Evolutionary conservation across 352 stramenopile genomes (phyloP), one percentile per base, ranked within the genome.

Genomic region (Phytophthora litchii): DNA sequence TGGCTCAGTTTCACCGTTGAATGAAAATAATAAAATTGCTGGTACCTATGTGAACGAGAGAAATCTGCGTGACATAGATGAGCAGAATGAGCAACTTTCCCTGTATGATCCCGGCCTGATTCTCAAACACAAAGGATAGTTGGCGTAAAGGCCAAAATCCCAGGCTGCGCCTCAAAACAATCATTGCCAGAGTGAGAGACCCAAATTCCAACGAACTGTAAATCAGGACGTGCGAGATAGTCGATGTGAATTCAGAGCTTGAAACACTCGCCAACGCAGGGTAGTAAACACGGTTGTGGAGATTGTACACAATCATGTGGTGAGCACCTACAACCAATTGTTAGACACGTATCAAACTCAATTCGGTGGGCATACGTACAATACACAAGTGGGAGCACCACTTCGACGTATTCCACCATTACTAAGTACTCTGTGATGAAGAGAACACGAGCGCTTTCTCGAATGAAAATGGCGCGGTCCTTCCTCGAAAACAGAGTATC

Each of bases 361-460:
- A 35, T 16, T 35, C 14, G 19, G 27, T 32, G 8, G 16, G 11
- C 10, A 8, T 8, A 29, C 56, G 41, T 59, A 79, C 68, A 55
- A 25, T 79, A 79, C 1, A 78, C 44, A 17, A 68, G n/a, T 16
- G 74, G 60, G 14, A 84, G 51, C 16, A 74, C 53, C 17, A 79
- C 67, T 34, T 79, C 69, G 6, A 61, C 58, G 34, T 74, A 80
- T 41, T 81, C 72, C n/a, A 72, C 58, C n/a, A 80, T 40, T 3
- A 78, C 37, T 6, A 80, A 16, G 16, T 70, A 82, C 40, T 85
- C 72, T 2, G 60, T 69, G n/a, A 72, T 67, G 16, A 76, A 68
- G 3, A 77, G 62, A 4, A 69, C 64, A 0, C 43, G 54, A 4
- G 61, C 42, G 14, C 45, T 66, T 32, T 75, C 57, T 14, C 60